Evolutionary conservation across 2,329 filamentous ascomycete genomes (phyloP).

Genomic region (Bipolaris sorokiniana): DNA sequence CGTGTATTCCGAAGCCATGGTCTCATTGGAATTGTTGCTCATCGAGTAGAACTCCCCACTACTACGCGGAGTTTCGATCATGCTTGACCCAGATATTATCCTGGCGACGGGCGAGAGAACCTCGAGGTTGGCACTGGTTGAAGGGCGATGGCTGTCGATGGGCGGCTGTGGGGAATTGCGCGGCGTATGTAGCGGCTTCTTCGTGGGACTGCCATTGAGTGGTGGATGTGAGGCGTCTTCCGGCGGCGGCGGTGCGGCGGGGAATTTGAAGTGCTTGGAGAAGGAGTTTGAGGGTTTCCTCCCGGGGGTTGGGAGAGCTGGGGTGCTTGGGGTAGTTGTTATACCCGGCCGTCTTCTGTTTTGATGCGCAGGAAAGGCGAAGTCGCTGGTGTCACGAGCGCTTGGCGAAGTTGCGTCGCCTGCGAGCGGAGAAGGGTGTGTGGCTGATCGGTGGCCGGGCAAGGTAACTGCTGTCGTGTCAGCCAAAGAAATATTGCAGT

Average conservation of each 20-base stretch:
- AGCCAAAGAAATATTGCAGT: constrained; percentile 15
- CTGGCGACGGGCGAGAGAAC: constrained; percentile 66
- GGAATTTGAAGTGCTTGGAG: constrained; percentile 63
- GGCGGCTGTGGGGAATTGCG: constrained; percentile 34
- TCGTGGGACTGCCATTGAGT: constrained; percentile 39
- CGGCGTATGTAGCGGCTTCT: constrained; percentile 45
- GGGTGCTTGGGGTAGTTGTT: constrained; percentile 50
- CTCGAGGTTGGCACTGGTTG: constrained; percentile 58
- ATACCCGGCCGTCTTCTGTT: constrained; percentile 37
- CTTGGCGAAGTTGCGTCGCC: constrained; percentile 48
- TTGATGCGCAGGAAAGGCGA: constrained; percentile 39
- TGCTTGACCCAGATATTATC: constrained; percentile 78
- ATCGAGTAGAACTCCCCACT: constrained; percentile 94
- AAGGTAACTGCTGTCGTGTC: constrained; percentile 36
- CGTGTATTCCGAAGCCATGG: constrained; percentile 84
- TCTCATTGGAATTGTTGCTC: constrained; percentile 95
- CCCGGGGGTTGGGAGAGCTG: constrained; percentile 46
- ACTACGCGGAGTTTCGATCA: constrained; percentile 79
- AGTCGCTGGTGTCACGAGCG: constrained; percentile 35
- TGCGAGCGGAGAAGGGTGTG: constrained; percentile 53
- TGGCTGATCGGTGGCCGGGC: constrained; percentile 39
- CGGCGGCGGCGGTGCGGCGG: constrained; percentile 49
- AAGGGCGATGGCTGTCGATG: constrained; percentile 16
- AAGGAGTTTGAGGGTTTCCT: constrained; percentile 52
- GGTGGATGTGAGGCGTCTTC: constrained; percentile 40